phyloP scores from a whole-genome alignment of 2,329 filamentous ascomycete species.

The Biscogniauxia mediterranea region DNA sequence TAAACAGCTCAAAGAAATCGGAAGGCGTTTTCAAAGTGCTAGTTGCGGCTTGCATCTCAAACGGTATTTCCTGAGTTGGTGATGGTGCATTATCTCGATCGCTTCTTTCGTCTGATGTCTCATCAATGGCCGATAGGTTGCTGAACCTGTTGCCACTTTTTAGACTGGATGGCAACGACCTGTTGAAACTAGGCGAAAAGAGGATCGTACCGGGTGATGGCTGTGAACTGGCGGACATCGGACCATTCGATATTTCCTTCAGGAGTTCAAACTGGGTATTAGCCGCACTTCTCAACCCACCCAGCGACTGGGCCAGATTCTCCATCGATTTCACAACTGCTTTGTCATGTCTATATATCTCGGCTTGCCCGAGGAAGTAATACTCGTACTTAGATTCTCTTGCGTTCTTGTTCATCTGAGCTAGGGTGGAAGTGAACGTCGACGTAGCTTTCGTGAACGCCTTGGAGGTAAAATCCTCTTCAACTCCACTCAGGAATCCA shows the following conservation, averaged over 20 bases:
- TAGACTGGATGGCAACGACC: slow-evolving; percentile 21
- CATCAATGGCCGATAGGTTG: slow-evolving; percentile 60
- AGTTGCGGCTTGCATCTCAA: slow-evolving; percentile 18
- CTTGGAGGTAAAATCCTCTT: slow-evolving; percentile 69
- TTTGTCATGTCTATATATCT: slow-evolving; percentile 74
- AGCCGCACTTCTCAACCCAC: slow-evolving; percentile 85
- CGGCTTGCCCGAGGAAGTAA: slow-evolving; percentile 76
- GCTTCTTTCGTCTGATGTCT: slow-evolving; percentile 56
- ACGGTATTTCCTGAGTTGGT: slow-evolving; percentile 10
- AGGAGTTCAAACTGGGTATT: slow-evolving; percentile 84
- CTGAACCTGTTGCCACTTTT: slow-evolving; percentile 42
- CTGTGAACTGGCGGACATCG: slow-evolving; percentile 25
- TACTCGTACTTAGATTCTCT: slow-evolving; percentile 88
- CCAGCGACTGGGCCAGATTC: slow-evolving; percentile 81
- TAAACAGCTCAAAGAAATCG: slow-evolving; percentile 91
- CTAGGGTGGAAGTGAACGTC: slow-evolving; percentile 66
- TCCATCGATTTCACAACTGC: slow-evolving; percentile 82
- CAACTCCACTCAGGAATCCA: slow-evolving; percentile 79
- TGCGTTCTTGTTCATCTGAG: slow-evolving; percentile 71
- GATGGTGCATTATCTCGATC: slow-evolving; percentile 42
- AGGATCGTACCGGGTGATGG: slow-evolving; percentile 32
- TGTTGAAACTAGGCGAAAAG: slow-evolving; percentile 31
- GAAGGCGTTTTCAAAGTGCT: slow-evolving; percentile 56
- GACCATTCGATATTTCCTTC: slow-evolving; percentile 53
- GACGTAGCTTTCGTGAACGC: slow-evolving; percentile 62